Evolutionary conservation across 2,329 filamentous ascomycete species (phyloP).

Genomic region (Botrytis pseudocinerea): DNA sequence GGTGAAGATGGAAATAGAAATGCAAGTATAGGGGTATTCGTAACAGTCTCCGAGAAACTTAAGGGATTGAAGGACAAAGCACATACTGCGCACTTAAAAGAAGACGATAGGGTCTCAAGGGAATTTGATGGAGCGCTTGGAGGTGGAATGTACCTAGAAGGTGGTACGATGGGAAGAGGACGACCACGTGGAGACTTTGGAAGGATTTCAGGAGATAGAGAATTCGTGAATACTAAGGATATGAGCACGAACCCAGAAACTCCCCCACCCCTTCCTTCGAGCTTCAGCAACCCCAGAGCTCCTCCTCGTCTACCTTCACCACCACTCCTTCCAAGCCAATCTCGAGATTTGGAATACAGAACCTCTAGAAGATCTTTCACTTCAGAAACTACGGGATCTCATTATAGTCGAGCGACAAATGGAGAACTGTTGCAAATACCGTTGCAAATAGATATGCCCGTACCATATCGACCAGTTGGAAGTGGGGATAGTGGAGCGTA

Average conservation of each 20-base stretch:
- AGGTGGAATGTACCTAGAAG: neutral
- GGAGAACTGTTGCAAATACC: neutral
- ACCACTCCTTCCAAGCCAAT: neutral
- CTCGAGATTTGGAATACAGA: neutral
- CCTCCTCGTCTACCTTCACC: neutral
- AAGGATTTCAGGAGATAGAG: too few relatives aligned
- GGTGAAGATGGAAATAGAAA: neutral
- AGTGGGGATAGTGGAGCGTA: neutral
- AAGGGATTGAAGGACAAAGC: neutral
- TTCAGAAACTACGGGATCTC: neutral
- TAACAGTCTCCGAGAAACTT: neutral
- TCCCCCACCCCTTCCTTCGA: neutral
- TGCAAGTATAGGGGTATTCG: neutral
- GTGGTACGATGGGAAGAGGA: neutral
- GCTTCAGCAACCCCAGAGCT: neutral
- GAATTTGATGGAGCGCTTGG: conserved; percentile 12
- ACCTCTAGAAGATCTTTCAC: neutral
- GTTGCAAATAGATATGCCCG: neutral
- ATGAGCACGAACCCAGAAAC: neutral
- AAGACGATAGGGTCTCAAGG: conserved; percentile 7
- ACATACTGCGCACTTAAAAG: neutral
- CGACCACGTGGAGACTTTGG: too few relatives aligned
- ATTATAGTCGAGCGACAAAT: conserved; percentile 4
- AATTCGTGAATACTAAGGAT: neutral
- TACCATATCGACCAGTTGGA: neutral